Percentiles rank a stretch among this genome's conserved stretches.
phyloP scores from a whole-genome alignment of 208 protist genomes.

The Trichomonas vaginalis region DNA sequence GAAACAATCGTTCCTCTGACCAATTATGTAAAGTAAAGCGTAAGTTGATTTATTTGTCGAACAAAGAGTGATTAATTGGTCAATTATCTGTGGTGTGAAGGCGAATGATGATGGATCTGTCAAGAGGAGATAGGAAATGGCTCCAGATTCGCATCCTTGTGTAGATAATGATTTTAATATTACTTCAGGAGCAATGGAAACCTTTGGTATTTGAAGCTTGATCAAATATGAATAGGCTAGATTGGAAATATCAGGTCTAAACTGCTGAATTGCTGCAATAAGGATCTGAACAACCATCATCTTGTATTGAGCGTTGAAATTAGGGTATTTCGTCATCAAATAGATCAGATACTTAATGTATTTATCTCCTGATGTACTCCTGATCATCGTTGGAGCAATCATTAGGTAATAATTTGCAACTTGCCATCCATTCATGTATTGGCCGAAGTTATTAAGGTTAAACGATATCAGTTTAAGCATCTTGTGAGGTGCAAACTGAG shows the following conservation, averaged over 20 bases:
- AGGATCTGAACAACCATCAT: neutral
- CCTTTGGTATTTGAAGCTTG: neutral
- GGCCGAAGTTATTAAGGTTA: neutral
- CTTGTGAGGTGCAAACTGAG: neutral
- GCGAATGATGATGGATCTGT: neutral
- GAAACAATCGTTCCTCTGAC: neutral
- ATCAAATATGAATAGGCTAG: neutral
- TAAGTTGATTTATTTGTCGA: neutral
- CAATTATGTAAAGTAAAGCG: neutral
- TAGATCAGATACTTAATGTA: neutral
- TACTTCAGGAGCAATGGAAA: neutral
- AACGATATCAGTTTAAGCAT: neutral
- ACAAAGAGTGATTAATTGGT: neutral
- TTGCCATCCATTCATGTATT: neutral
- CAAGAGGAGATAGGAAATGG: neutral
- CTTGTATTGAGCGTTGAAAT: neutral
- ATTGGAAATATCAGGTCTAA: neutral
- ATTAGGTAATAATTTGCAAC: neutral
- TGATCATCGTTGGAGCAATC: neutral
- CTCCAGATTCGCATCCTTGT: neutral
- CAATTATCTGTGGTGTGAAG: neutral
- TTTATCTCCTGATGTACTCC: neutral
- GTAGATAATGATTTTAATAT: neutral
- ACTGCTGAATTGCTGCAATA: neutral
- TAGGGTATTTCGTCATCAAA: neutral